Evolutionary conservation across 1,139 yeast species (phyloP).

Genomic region (Saccharomyces hybrid): DNA sequence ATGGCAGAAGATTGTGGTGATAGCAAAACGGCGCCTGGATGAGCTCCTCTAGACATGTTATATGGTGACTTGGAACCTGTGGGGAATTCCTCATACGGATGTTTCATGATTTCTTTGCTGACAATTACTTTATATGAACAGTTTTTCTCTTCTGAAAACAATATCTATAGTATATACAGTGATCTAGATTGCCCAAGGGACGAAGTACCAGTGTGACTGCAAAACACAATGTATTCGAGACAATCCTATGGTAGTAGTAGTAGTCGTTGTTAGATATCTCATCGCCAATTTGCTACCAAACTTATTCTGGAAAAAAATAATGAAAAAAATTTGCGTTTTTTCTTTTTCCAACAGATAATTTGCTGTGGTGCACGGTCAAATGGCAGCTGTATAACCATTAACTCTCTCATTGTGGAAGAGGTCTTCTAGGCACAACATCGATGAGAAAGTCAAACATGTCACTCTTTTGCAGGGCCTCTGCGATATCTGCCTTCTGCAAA

Average conservation of each 20-base stretch:
- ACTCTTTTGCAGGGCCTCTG: constrained; percentile 87
- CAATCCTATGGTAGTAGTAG: not conserved
- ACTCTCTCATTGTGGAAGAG: constrained; percentile 1
- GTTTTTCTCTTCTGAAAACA: not conserved
- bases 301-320: not conserved
- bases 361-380: not conserved
- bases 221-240: not conserved
- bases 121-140: not conserved
- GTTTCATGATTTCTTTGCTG: not conserved
- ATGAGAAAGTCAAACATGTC: constrained; percentile 96
- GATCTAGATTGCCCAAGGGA: not conserved
- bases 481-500: constrained; percentile 85
- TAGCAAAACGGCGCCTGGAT: constrained; percentile 34
- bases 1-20: constrained; percentile 33
- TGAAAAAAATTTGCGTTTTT: not conserved
- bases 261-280: not conserved
- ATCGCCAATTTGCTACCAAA: not conserved
- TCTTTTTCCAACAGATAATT: not conserved
- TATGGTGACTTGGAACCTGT: constrained; percentile 2
- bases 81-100: constrained; percentile 3
- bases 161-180: not conserved
- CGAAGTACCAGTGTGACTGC: not conserved
- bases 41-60: constrained; percentile 22
- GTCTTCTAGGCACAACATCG: constrained; percentile 78
- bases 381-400: not conserved